Conservation (phyloP, 345 rosid species). For the Linum trigynum region DNA sequence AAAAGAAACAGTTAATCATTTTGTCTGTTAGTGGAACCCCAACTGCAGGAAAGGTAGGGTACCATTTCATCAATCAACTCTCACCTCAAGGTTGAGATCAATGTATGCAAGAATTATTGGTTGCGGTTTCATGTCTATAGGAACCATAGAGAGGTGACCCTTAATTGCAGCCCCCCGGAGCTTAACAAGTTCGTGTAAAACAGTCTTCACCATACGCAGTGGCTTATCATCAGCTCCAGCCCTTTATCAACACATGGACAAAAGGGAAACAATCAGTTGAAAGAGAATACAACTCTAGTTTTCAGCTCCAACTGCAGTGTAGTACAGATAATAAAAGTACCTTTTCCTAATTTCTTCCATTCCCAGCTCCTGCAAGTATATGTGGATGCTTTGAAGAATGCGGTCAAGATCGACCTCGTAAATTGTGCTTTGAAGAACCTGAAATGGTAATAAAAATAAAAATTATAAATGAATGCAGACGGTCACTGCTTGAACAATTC, state of each 20-base stretch:
- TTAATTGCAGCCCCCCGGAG: conserved; percentile 96
- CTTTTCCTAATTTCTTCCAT: conserved; percentile 99
- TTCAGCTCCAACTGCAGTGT: neutral
- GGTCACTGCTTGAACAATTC: neutral
- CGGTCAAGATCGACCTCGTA: conserved; percentile 97
- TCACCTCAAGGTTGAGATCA: conserved; percentile 88
- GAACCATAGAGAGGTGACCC: conserved; percentile 97
- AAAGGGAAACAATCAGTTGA: conserved; percentile 6
- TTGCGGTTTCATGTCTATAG: conserved; percentile 97
- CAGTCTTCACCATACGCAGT: conserved; percentile 97
- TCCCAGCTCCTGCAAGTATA: conserved; percentile 90
- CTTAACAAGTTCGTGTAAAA: conserved; percentile 97
- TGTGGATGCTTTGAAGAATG: conserved; percentile 94
- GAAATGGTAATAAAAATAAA: conserved; percentile 1
- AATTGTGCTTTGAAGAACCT: conserved; percentile 97
- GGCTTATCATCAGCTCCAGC: conserved; percentile 99
- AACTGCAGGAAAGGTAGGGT: neutral
- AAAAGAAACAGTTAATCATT: neutral
- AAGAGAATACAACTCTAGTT: neutral
- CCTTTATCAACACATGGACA: conserved; percentile 24
- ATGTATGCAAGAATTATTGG: conserved; percentile 97
- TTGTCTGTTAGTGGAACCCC: neutral
- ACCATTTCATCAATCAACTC: neutral
- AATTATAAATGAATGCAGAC: neutral
- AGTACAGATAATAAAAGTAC: conserved; percentile 21